Conservation (phyloP, 75 land plant species). For the Picea sitchensis region DNA sequence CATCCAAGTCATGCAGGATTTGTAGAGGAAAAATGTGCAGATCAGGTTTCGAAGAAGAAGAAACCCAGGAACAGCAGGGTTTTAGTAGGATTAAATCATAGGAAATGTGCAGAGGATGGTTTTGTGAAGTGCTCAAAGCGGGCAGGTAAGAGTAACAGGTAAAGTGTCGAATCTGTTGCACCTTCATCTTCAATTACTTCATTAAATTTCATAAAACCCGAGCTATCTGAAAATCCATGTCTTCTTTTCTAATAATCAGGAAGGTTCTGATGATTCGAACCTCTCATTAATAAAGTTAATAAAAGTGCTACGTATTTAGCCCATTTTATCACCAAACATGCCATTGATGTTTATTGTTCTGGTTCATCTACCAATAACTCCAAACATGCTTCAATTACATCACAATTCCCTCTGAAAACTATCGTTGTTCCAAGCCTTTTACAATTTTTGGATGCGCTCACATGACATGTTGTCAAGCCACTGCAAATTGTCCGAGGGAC, state of each 20-base stretch:
- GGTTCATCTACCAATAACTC: background rate
- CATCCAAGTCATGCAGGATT: background rate
- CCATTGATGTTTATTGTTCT: background rate
- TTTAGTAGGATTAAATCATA: background rate
- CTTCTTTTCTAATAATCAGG: background rate
- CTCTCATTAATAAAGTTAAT: slow-evolving; percentile 1
- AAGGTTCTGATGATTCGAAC: slow-evolving; percentile 6
- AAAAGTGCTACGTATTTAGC: background rate
- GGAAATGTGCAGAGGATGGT: background rate
- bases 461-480: background rate
- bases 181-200: background rate
- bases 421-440: background rate
- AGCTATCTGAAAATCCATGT: no score
- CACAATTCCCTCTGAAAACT: no score
- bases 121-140: no score
- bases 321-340: background rate
- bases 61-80: background rate
- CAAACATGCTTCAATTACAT: background rate
- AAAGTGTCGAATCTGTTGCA: background rate
- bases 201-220: background rate
- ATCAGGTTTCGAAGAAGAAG: background rate
- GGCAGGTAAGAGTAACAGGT: background rate
- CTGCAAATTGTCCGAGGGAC: background rate
- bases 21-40: slow-evolving; percentile 5
- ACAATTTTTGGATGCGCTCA: no score